These are phyloP conservation scores for Pugionium cornutum DNA, from an alignment of 345 rosid species.

Conservation along the genomic window DNA sequence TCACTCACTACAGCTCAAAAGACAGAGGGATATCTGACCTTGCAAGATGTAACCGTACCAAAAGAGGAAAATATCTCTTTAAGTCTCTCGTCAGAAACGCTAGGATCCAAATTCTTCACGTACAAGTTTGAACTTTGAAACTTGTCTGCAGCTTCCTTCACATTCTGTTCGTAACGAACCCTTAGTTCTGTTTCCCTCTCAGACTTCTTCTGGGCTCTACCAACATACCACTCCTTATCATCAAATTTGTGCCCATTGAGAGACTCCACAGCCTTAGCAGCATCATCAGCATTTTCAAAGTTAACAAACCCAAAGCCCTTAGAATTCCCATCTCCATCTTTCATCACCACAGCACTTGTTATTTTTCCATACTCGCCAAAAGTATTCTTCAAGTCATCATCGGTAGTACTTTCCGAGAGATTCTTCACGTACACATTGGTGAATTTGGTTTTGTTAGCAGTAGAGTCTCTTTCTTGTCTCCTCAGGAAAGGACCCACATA, in stretches of 20 bases:
- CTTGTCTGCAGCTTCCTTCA: constrained; percentile 88
- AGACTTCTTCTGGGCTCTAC: constrained; percentile 87
- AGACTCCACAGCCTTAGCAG: constrained; percentile 76
- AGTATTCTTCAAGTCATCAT: constrained; percentile 66
- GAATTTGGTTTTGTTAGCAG: constrained; percentile 51
- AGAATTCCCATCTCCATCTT: constrained; percentile 85
- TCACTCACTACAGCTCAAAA: background rate
- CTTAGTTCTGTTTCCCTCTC: constrained; percentile 85
- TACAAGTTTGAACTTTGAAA: constrained; percentile 85
- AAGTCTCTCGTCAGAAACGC: constrained; percentile 80
- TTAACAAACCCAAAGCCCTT: constrained; percentile 94
- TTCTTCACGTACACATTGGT: constrained; percentile 91
- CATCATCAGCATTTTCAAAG: constrained; percentile 82
- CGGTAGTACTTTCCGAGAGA: constrained; percentile 63
- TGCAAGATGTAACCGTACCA: constrained; percentile 86
- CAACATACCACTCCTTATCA: constrained; percentile 93
- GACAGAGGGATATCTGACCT: constrained; percentile 49
- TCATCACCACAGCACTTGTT: constrained; percentile 87
- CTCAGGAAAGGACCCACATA: constrained; percentile 90
- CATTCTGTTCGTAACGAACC: constrained; percentile 67
- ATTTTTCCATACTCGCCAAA: constrained; percentile 88
- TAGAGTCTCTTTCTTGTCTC: constrained; percentile 79
- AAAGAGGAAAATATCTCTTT: constrained; percentile 77
- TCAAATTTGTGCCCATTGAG: constrained; percentile 75
- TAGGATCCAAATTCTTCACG: constrained; percentile 81